These are phyloP conservation scores for Ogataea polymorpha DNA, from an alignment of 805 yeast genomes.

Conservation along the genomic window DNA sequence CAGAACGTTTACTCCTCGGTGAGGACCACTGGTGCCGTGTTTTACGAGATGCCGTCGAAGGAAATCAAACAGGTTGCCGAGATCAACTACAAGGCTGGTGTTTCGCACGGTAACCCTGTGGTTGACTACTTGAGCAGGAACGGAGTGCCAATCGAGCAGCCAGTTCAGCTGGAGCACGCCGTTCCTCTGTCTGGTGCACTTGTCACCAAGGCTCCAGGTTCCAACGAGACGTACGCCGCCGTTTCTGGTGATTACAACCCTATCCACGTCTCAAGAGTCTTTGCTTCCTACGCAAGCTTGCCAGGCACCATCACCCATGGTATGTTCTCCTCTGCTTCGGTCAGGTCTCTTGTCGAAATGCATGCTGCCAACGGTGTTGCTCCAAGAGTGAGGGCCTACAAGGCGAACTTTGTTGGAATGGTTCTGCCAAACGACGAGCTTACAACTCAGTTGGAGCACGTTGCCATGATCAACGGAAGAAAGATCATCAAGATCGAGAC, in stretches of 20 bases:
- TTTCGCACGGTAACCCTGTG: conserved; percentile 96
- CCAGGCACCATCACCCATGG: conserved; percentile 99
- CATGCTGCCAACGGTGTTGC: conserved; percentile 99
- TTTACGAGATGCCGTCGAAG: conserved; percentile 86
- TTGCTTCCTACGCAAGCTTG: conserved; percentile 86
- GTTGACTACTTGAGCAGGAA: conserved; percentile 88
- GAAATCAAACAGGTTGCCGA: conserved; percentile 82
- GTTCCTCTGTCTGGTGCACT: conserved; percentile 75
- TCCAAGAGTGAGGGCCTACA: conserved; percentile 91
- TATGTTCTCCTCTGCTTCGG: conserved; percentile 96
- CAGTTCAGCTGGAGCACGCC: conserved; percentile 82
- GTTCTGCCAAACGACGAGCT: conserved; percentile 92
- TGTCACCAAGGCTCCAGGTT: conserved; percentile 81
- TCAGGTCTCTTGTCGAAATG: conserved; percentile 91
- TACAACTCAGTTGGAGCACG: conserved; percentile 84
- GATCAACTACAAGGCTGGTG: conserved; percentile 85
- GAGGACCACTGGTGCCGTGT: conserved; percentile 78
- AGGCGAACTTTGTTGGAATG: conserved; percentile 91
- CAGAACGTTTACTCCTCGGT: conserved; percentile 75
- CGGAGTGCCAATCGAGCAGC: conserved; percentile 93
- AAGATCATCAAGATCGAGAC: conserved; percentile 93
- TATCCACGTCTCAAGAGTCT: conserved; percentile 93
- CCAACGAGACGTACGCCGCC: conserved; percentile 94
- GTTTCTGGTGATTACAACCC: conserved; percentile 99
- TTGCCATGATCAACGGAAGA: conserved; percentile 99